phyloP scores from a whole-genome alignment of 192 early-diverging fungal species.

The Diversispora eburnea region DNA sequence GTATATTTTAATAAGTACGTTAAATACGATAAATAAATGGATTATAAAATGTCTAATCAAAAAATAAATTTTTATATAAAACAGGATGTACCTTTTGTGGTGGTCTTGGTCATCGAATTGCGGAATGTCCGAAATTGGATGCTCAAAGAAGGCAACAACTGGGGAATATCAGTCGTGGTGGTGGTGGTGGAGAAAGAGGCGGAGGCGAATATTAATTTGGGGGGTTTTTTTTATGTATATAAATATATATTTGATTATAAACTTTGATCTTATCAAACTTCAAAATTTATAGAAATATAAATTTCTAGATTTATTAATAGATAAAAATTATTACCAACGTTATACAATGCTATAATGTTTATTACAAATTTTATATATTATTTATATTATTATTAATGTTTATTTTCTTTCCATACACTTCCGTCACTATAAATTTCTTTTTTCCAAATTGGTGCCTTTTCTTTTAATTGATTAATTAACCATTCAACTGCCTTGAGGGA shows the following conservation, averaged over 20 bases:
- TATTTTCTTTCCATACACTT: conserved; percentile 36
- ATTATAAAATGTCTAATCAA: neutral
- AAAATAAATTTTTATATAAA: conserved; percentile 28
- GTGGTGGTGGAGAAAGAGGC: conserved; percentile 21
- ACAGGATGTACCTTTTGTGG: conserved; percentile 92
- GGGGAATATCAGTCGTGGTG: conserved; percentile 26
- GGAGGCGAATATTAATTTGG: conserved; percentile 24
- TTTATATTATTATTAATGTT: neutral
- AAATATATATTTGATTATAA: no score
- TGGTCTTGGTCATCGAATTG: conserved; percentile 89
- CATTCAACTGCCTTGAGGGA: conserved; percentile 72
- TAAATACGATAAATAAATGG: no score
- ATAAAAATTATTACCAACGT: no score
- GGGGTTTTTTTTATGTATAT: neutral
- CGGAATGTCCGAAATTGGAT: conserved; percentile 80
- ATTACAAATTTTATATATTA: no score
- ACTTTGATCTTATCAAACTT: no score
- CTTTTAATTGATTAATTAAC: conserved; percentile 90
- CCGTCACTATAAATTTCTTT: conserved; percentile 86
- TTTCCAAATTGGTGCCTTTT: conserved; percentile 88
- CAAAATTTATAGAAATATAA: no score
- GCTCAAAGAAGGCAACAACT: conserved; percentile 28
- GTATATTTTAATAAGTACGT: no score
- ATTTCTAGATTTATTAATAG: no score
- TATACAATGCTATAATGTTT: no score